These are phyloP conservation scores for Priceomyces melissophilus DNA, from an alignment of 805 yeast species.

Conservation along the genomic window DNA sequence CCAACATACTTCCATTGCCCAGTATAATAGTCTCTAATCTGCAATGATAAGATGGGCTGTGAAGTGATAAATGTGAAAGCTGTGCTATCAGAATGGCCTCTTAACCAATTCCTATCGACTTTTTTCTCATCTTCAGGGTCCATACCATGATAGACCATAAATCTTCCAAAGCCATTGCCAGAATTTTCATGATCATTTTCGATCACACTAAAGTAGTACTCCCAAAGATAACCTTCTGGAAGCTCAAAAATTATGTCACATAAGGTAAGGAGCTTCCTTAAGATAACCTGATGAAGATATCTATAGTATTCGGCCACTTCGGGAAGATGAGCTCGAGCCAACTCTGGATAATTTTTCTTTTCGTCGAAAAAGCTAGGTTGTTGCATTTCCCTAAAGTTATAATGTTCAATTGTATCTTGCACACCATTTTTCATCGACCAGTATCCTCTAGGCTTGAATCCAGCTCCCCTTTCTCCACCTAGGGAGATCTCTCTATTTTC, in stretches of 20 bases:
- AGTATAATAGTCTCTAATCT: constrained; percentile 26
- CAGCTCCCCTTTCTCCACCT: constrained; percentile 29
- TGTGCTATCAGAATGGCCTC: constrained; percentile 30
- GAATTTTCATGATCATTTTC: constrained; percentile 21
- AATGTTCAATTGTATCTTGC: constrained; percentile 24
- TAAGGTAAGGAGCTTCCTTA: constrained; percentile 21
- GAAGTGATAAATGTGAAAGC: constrained; percentile 30
- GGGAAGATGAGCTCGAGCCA: constrained; percentile 19
- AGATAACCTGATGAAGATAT: constrained; percentile 17
- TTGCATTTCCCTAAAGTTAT: constrained; percentile 24
- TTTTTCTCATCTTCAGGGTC: constrained; percentile 19
- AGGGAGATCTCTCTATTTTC: constrained; percentile 23
- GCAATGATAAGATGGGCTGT: constrained; percentile 28
- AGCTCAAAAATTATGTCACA: constrained; percentile 26
- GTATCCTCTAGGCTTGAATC: constrained; percentile 28
- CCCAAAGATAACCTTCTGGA: constrained; percentile 27
- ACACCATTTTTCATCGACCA: constrained; percentile 31
- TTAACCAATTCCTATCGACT: constrained; percentile 24
- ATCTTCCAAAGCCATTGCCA: constrained; percentile 28
- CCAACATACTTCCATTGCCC: constrained; percentile 31
- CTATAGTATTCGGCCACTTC: constrained; percentile 22
- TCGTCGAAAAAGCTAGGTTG: constrained; percentile 20
- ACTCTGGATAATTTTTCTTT: constrained; percentile 20
- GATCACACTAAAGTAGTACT: constrained; percentile 23
- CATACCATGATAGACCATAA: constrained; percentile 27